phyloP scores from a whole-genome alignment of 2,329 filamentous ascomycete species.

The Reticulascus tulasneorum region DNA sequence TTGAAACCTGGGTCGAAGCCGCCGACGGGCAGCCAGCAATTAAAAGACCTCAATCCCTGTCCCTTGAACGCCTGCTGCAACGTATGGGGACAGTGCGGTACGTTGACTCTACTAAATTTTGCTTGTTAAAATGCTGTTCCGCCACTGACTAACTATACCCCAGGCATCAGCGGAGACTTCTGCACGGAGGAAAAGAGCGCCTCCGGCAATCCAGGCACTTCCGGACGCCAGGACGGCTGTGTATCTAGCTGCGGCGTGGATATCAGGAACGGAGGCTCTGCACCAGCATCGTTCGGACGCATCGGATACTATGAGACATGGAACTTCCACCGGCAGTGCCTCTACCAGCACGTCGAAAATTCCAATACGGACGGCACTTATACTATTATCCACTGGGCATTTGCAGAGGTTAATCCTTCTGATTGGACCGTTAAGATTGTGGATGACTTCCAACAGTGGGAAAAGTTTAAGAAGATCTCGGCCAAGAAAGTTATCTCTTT shows the following conservation, averaged over 20 bases:
- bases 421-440: conserved; percentile 19
- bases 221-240: conserved; percentile 11
- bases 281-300: conserved; percentile 5
- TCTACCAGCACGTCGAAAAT: conserved; percentile 13
- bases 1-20: conserved; percentile 22
- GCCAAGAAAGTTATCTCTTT: conserved; percentile 1
- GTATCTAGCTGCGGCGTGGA: conserved; percentile 17
- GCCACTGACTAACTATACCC: too few relatives aligned
- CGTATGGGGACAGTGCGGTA: conserved; percentile 42
- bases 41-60: conserved; percentile 23
- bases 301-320: conserved; percentile 32
- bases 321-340: conserved; percentile 23
- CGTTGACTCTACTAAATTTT: too few relatives aligned
- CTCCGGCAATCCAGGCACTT: conserved; percentile 32
- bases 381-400: conserved; percentile 28
- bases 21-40: conserved; percentile 14
- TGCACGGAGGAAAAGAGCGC: conserved; percentile 25
- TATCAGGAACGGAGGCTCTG: conserved; percentile 3
- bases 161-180: conserved; percentile 37
- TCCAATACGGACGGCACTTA: conserved; percentile 12
- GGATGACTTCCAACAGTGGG: conserved; percentile 18
- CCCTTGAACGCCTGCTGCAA: conserved; percentile 26
- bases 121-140: too few relatives aligned
- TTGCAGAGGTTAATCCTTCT: conserved; percentile 20
- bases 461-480: conserved; percentile 15